Base-by-base conservation (phyloP, 2,329 filamentous ascomycete species). In the Alternaria incomplexa region DNA sequence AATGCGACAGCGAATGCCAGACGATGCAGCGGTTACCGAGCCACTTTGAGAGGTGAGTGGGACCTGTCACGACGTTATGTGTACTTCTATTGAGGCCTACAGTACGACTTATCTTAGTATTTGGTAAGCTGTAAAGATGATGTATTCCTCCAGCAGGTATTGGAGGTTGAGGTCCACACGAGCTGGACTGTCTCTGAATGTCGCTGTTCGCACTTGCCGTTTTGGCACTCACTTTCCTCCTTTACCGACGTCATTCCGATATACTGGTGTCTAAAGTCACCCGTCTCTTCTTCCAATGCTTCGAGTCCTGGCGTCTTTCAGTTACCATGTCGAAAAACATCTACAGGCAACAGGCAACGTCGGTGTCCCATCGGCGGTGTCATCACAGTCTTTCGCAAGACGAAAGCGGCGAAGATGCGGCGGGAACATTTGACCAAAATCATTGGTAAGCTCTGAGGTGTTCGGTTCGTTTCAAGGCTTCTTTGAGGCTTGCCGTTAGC, bases 301-400 rank as follows among this genome's bases (percentile, higher is more conserved):
- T 3, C 4, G 8, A 40, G 2, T 40, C 4, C 32, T 40, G 0
- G 7, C 1, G 2, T n/a, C 0, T 0, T 10, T 0, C 3, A 40
- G 7, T 8, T 10, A 15, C 2, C 7, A n/a, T 6, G 0, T 17
- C 32, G 8, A 40, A 0, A 40, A 40, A 40, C n/a, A 17, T 17
- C 9, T 17, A 17, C 36, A 40, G n/a, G n/a, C 9, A 40, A 1
- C 36, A 17, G n/a, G n/a, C 0, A 17, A 11, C 5, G n/a, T 40
- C 36, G 0, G 15, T 17, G 36, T 40, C 36, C n/a, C 36, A 40
- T 40, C n/a, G n/a, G 36, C 1, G 36, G 2, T 17, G n/a, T 40
- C 32, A 40, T 17, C 15, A 17, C 6, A 17, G 9, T 17, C 36
- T 40, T 17, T 40, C 9, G 36, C 36, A 17, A 40, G 36, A 40